phyloP scores from a whole-genome alignment of 495 filamentous ascomycete genomes.

The Penicillium cinerascens region DNA sequence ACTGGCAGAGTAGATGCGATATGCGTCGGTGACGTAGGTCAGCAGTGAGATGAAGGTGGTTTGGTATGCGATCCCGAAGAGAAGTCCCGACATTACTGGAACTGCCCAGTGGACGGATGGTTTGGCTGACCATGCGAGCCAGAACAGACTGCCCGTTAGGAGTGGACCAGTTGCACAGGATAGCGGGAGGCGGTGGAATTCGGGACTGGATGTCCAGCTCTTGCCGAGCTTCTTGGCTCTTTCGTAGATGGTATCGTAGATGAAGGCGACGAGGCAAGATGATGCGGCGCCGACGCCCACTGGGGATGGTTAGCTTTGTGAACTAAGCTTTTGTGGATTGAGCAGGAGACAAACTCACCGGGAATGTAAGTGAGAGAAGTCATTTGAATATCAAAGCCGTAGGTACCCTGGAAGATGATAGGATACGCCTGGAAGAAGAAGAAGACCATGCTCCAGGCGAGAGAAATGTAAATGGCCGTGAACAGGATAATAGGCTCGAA shows the following conservation, averaged over 20 bases:
- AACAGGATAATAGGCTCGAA: conserved; percentile 64
- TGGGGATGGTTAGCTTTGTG: conserved; percentile 14
- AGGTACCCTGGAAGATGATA: conserved; percentile 53
- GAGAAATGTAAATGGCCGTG: conserved; percentile 63
- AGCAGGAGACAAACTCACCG: conserved; percentile 22
- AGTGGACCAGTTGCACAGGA: conserved; percentile 64
- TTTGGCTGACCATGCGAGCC: conserved; percentile 66
- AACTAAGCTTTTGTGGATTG: not conserved
- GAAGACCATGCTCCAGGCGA: conserved; percentile 72
- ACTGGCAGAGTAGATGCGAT: conserved; percentile 65
- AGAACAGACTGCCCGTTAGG: conserved; percentile 62
- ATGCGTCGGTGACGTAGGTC: conserved; percentile 77
- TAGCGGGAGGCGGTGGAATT: conserved; percentile 62
- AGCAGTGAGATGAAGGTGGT: conserved; percentile 65
- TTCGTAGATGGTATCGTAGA: conserved; percentile 53
- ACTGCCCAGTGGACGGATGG: conserved; percentile 57
- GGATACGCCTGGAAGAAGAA: conserved; percentile 67
- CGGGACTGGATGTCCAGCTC: conserved; percentile 47
- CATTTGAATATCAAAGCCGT: conserved; percentile 32
- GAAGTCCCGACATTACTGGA: conserved; percentile 59
- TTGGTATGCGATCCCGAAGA: conserved; percentile 68
- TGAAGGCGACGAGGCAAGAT: conserved; percentile 41
- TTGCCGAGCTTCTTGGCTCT: conserved; percentile 34
- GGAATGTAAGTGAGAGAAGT: conserved; percentile 45
- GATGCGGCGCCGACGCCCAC: conserved; percentile 37